A percentile compares a stretch with the other conserved stretches of the same genome.
Conservation (phyloP, 2,329 filamentous ascomycete species). For the Fusarium nisikadoi region DNA sequence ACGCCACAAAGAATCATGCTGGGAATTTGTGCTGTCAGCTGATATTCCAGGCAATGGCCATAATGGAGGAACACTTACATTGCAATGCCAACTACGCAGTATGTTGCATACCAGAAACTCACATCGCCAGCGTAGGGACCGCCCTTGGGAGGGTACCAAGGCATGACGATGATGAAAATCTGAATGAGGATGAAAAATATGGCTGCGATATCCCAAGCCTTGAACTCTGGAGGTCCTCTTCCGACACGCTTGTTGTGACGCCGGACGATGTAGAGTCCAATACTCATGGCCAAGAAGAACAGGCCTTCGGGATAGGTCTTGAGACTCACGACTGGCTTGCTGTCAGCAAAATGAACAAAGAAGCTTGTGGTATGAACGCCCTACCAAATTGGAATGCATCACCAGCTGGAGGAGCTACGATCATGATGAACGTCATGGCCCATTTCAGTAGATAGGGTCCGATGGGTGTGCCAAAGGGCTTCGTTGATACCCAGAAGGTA, state of each 20-base stretch:
- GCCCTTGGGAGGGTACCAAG: constrained; percentile 74
- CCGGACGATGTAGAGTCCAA: constrained; percentile 69
- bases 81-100: constrained; percentile 71
- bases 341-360: constrained; percentile 34
- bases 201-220: constrained; percentile 67
- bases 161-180: constrained; percentile 72
- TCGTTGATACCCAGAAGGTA: constrained; percentile 70
- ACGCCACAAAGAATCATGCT: constrained; percentile 64
- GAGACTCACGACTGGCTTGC: constrained; percentile 70
- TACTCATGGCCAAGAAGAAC: constrained; percentile 66
- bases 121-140: constrained; percentile 72
- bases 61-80: constrained; percentile 59
- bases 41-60: rapidly evolving
- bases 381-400: constrained; percentile 72
- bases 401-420: constrained; percentile 68
- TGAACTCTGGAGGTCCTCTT: constrained; percentile 62
- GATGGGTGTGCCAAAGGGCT: constrained; percentile 71
- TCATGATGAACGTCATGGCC: constrained; percentile 67
- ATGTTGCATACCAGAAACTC: constrained; percentile 80
- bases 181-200: constrained; percentile 70
- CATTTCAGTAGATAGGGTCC: constrained; percentile 69
- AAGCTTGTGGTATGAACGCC: not conserved
- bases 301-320: constrained; percentile 66
- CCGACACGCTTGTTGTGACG: constrained; percentile 62
- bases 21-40: not conserved